phyloP scores from a whole-genome alignment of 371 early-diverging fungal species.

The Saksenaea vasiformis region DNA sequence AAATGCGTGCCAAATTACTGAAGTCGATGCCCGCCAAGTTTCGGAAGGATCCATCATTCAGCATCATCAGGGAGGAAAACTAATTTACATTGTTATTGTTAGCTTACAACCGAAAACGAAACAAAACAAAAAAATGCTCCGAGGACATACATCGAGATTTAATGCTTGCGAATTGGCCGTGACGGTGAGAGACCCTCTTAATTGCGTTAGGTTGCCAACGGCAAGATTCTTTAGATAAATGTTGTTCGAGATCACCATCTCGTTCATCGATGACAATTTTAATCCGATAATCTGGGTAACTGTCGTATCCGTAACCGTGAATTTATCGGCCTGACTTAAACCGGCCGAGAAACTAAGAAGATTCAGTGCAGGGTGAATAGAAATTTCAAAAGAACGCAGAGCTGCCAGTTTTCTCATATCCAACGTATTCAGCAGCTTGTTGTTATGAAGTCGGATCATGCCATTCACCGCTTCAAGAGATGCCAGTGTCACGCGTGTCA shows the following conservation, averaged over 20 bases:
- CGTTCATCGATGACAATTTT: slow-evolving; percentile 25
- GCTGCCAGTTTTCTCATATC: slow-evolving; percentile 33
- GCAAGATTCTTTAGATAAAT: slow-evolving; percentile 44
- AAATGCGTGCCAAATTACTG: slow-evolving; percentile 30
- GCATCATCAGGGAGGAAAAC: slow-evolving; percentile 24
- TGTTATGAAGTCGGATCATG: slow-evolving; percentile 40
- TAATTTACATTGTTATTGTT: slow-evolving; percentile 16
- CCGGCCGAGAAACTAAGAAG: slow-evolving; percentile 40
- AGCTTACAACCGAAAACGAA: slow-evolving; percentile 4
- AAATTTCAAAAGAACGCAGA: slow-evolving; percentile 42
- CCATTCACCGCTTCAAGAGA: slow-evolving; percentile 32
- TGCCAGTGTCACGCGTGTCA: slow-evolving; percentile 2
- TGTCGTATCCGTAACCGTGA: slow-evolving; percentile 47
- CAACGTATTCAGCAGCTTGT: slow-evolving; percentile 41
- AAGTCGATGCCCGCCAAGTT: slow-evolving; percentile 39
- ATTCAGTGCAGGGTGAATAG: slow-evolving; percentile 40
- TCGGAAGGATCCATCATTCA: slow-evolving; percentile 44
- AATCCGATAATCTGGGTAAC: slow-evolving; percentile 49
- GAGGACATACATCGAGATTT: slow-evolving; percentile 29
- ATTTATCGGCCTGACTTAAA: slow-evolving; percentile 33
- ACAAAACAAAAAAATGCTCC: slow-evolving; percentile 18
- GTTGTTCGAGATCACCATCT: slow-evolving; percentile 50
- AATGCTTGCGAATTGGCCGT: slow-evolving; percentile 47
- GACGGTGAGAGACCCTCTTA: slow-evolving; percentile 34
- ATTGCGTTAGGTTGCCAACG: slow-evolving; percentile 30